Evolutionary conservation across 208 protist genomes (phyloP).

Genomic region (Leishmania arabica): DNA sequence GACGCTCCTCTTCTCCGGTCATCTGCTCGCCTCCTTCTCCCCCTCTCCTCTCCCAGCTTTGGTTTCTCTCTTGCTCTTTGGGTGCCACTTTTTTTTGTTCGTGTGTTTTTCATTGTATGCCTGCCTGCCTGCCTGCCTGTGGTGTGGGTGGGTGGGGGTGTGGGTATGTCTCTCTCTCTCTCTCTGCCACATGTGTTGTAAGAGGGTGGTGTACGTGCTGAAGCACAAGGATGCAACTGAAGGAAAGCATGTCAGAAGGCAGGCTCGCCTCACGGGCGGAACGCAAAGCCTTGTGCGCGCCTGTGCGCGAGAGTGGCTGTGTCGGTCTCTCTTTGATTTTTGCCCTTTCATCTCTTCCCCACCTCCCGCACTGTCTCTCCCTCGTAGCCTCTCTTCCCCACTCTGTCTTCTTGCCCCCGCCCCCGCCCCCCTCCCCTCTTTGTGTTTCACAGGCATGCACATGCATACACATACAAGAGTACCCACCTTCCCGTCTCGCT

Average conservation of each 20-base stretch:
- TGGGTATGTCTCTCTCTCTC: not conserved
- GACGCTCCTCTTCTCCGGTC: not conserved
- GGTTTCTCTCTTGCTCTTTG: not conserved
- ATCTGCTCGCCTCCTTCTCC: not conserved
- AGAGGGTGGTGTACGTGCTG: too few relatives aligned
- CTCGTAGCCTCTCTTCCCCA: not conserved
- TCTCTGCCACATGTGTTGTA: not conserved
- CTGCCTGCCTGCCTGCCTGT: too few relatives aligned
- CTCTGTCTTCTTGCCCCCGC: not conserved
- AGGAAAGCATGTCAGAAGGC: too few relatives aligned
- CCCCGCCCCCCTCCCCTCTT: too few relatives aligned
- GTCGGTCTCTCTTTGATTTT: not conserved
- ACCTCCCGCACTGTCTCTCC: not conserved
- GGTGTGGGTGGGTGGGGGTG: too few relatives aligned
- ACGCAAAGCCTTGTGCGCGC: too few relatives aligned
- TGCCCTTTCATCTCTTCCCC: not conserved
- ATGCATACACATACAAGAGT: not conserved
- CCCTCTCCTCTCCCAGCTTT: not conserved
- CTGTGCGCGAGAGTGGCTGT: not conserved
- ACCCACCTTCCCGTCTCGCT: not conserved
- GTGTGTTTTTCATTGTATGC: not conserved
- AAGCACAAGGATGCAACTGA: too few relatives aligned
- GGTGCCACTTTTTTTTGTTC: not conserved
- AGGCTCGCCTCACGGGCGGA: too few relatives aligned
- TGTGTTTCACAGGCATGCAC: not conserved